Evolutionary conservation across 1,139 yeast genomes (phyloP).

Genomic region (Scheffersomyces parashehatae): DNA sequence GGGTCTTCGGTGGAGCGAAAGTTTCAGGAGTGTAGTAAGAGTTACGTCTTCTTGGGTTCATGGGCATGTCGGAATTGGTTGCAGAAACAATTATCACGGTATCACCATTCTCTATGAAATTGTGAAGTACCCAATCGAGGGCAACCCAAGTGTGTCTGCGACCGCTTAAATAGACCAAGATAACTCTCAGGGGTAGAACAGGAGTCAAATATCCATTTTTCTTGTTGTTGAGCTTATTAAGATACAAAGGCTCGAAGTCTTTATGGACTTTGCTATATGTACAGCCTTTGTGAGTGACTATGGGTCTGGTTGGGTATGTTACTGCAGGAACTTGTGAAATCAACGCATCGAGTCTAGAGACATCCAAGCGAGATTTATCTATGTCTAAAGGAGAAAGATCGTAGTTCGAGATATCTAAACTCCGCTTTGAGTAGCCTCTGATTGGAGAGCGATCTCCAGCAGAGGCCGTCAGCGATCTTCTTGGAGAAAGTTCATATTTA

Average conservation of each 20-base stretch:
- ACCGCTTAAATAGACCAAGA: slow-evolving; percentile 67
- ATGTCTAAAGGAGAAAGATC: not conserved
- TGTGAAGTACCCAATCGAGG: slow-evolving; percentile 62
- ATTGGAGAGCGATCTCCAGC: slow-evolving; percentile 11
- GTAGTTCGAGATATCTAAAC: slow-evolving; percentile 5
- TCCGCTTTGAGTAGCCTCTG: slow-evolving; percentile 5
- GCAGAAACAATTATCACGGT: slow-evolving; percentile 58
- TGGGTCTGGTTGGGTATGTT: slow-evolving; percentile 54
- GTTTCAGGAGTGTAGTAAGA: slow-evolving; percentile 1
- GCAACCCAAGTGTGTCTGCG: slow-evolving; percentile 80
- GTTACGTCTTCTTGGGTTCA: slow-evolving; percentile 1
- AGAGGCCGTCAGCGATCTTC: slow-evolving; percentile 8
- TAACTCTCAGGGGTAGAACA: slow-evolving; percentile 51
- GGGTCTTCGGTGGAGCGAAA: slow-evolving; percentile 24
- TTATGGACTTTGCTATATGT: slow-evolving; percentile 49
- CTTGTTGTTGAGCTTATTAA: slow-evolving; percentile 28
- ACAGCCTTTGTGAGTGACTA: slow-evolving; percentile 52
- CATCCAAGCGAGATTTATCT: not conserved
- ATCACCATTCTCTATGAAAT: slow-evolving; percentile 61
- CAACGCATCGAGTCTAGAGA: not conserved
- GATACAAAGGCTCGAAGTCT: slow-evolving; percentile 40
- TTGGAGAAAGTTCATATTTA: slow-evolving; percentile 17
- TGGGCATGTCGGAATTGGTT: slow-evolving; percentile 17
- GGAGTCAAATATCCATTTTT: slow-evolving; percentile 26
- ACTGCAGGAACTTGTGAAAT: not conserved